Conservation (phyloP, 164 flowering plant species). For the Vitis rupestris region DNA sequence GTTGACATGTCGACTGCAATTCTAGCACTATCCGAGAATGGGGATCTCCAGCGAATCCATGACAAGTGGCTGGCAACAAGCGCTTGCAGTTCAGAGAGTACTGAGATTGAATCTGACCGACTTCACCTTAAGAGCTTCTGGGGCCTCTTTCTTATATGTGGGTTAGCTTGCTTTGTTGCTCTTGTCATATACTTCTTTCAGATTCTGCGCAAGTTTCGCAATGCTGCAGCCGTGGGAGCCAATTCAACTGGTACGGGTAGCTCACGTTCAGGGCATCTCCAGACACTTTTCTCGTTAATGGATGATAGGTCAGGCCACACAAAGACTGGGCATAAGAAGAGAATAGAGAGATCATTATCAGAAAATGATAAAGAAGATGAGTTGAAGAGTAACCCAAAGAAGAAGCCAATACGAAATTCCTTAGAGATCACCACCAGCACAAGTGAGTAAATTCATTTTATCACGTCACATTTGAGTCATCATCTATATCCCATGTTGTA, state of each 20-base stretch:
- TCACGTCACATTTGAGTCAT: no score
- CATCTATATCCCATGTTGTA: no score
- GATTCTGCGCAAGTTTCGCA: constrained; percentile 21
- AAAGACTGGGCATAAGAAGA: constrained; percentile 27
- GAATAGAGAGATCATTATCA: constrained; percentile 23
- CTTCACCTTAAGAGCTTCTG: constrained; percentile 55
- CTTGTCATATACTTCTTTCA: constrained; percentile 38
- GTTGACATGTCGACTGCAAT: constrained; percentile 57
- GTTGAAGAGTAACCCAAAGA: constrained; percentile 17
- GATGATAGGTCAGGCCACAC: constrained; percentile 42
- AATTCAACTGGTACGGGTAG: constrained; percentile 3
- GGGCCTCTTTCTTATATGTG: constrained; percentile 55
- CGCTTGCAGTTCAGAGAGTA: constrained; percentile 34
- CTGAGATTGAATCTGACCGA: constrained; percentile 43
- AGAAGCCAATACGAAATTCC: constrained; percentile 10
- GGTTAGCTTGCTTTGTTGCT: constrained; percentile 44
- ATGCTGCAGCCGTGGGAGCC: constrained; percentile 11
- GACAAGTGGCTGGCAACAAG: constrained; percentile 54
- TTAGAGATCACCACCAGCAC: constrained; percentile 9
- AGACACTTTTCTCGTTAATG: constrained; percentile 33
- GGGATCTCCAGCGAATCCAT: constrained; percentile 65
- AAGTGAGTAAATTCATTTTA: no score
- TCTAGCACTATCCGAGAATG: constrained; percentile 49
- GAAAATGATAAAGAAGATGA: constrained; percentile 28
- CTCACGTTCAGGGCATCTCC: constrained; percentile 24